Evolutionary conservation across 1,284 basidiomycete genomes (phyloP).

Genomic region (Volvariella surrecta): DNA sequence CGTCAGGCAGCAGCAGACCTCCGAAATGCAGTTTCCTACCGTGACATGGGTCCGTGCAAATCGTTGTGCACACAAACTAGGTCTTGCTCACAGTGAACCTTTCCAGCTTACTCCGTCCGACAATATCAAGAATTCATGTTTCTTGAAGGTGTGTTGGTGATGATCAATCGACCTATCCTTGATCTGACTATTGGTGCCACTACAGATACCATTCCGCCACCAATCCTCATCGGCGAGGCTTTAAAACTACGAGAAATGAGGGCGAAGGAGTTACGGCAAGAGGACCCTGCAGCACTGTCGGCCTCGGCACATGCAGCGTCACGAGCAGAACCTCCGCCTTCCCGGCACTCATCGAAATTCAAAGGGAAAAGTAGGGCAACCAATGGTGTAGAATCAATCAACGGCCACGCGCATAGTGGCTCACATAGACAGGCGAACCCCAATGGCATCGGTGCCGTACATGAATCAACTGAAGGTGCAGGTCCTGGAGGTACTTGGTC

Average conservation of each 20-base stretch:
- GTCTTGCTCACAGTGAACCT: too few species aligned
- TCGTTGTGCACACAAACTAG: too few species aligned
- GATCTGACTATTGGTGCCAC: slow-evolving; percentile 3
- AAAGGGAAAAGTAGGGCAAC: slow-evolving; percentile 26
- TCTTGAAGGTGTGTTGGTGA: slow-evolving; percentile 41
- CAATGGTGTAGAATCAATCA: slow-evolving; percentile 34
- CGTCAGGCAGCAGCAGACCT: slow-evolving; percentile 42
- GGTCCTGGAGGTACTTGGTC: not conserved
- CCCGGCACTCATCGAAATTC: slow-evolving; percentile 23
- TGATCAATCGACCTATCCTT: slow-evolving; percentile 4
- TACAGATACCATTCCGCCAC: slow-evolving; percentile 59
- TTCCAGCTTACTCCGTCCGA: slow-evolving; percentile 43
- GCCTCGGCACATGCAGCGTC: slow-evolving; percentile 8
- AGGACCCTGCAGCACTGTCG: slow-evolving; percentile 44
- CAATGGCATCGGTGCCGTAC: slow-evolving; percentile 2
- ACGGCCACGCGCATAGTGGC: slow-evolving; percentile 16
- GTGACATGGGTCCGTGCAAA: slow-evolving; percentile 52
- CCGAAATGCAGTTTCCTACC: slow-evolving; percentile 50
- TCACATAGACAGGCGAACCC: slow-evolving; percentile 10
- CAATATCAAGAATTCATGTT: slow-evolving; percentile 63
- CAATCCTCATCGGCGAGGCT: slow-evolving; percentile 50
- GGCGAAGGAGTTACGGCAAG: slow-evolving; percentile 48
- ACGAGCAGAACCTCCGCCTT: slow-evolving; percentile 11
- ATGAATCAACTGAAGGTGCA: not conserved
- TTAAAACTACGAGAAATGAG: slow-evolving; percentile 45